Conservation (phyloP, 2,329 filamentous ascomycete species). For the Fusarium xyrophilum region DNA sequence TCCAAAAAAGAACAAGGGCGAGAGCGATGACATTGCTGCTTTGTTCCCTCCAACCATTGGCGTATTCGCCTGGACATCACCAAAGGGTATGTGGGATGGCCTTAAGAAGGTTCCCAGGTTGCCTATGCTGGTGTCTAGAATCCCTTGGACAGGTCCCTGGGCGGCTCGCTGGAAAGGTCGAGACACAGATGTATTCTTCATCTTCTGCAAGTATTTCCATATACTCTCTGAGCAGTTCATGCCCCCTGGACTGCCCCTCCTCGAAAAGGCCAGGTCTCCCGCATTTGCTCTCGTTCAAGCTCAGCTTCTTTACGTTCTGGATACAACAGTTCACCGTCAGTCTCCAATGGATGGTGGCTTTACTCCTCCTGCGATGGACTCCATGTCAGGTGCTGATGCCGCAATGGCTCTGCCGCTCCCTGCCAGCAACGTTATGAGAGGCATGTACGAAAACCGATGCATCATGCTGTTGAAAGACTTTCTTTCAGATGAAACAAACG, state of each 20-base stretch:
- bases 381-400: constrained; percentile 66
- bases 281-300: constrained; percentile 82
- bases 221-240: constrained; percentile 78
- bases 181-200: constrained; percentile 89
- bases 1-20: constrained; percentile 60
- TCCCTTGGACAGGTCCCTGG: constrained; percentile 89
- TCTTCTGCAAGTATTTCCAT: constrained; percentile 89
- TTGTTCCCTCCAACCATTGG: constrained; percentile 73
- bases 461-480: constrained; percentile 84
- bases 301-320: constrained; percentile 79
- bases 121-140: constrained; percentile 71
- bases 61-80: constrained; percentile 63
- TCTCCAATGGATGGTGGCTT: constrained; percentile 57
- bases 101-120: constrained; percentile 71
- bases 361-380: constrained; percentile 54
- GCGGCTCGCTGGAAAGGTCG: constrained; percentile 83
- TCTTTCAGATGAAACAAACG: constrained; percentile 58
- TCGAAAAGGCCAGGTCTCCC: constrained; percentile 70
- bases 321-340: constrained; percentile 84
- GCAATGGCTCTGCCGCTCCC: constrained; percentile 68
- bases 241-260: constrained; percentile 59
- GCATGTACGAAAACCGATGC: constrained; percentile 88
- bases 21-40: constrained; percentile 69
- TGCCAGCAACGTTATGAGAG: constrained; percentile 72
- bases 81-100: constrained; percentile 56